Base-by-base conservation (phyloP, 2,329 filamentous ascomycete species). In the Acarospora socialis region DNA sequence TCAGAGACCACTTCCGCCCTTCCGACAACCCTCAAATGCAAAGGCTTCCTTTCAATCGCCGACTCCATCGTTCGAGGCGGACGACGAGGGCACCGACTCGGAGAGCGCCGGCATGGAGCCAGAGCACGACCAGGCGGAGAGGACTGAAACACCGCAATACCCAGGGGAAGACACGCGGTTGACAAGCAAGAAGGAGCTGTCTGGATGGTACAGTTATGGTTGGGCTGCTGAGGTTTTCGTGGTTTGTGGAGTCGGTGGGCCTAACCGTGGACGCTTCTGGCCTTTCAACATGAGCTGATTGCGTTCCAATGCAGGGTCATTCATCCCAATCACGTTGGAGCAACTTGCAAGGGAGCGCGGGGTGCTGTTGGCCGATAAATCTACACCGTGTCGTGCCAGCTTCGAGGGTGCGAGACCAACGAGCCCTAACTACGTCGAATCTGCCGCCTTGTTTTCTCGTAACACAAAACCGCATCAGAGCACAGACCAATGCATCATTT, bases 201-300 rank as follows among this genome's bases (percentile, higher is more conserved):
- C 75, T 22, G 90, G 87, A 46, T 98, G 92, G 81, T 98, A 95
- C 57, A 78, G 79, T 53, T 95, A 95, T 61, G 81, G 81, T 24
- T 95, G 92, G 66, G 90, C 90, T 15, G 84, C 87, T 13, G 90
- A 98, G 60, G 87, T 92, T 33, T 95, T 94, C 54, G 82, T 92
- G 10, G 81, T 95, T 35, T 95, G 90, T 55, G 87, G 75, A 14
- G 72, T 81, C 52, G 75, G 86, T 59, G 53, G 35, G 47, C 30
- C 21, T 23, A 30, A 30, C 21, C 24, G 28, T 25, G 28, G 17
- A 27, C 18, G 28, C n/a, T 32, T 12, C 28, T 34, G 20, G 37
- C 16, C 17, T 17, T 16, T 14, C 33, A 31, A 7, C 18, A 32
- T 24, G 14, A 34, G 28, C 42, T 46, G 39, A 46, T 35, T 37